Evolutionary conservation across 768 basidiomycete species (phyloP), one percentile per base, ranked within the genome.

Genomic region (Suillus subalutaceus): DNA sequence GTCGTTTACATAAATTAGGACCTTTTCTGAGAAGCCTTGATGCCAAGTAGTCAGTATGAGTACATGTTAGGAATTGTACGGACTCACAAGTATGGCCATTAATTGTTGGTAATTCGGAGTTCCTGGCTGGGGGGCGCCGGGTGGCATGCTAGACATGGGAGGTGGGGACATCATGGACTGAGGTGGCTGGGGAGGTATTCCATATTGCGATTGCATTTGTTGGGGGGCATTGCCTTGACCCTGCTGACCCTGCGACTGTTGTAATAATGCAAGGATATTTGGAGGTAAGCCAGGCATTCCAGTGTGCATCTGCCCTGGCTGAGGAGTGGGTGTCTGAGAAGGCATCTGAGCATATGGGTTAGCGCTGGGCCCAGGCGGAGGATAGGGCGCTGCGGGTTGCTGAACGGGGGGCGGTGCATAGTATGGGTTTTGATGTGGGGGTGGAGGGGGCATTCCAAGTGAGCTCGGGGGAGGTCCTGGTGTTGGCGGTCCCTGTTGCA

Each of bases 251-350:
- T 80, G 82, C 13, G 71, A 77, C 67, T 86, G 85, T 67, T 90
- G 90, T 55, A 93, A 74, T 53, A 92, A 70, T 0, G 91, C 89
- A 62, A 92, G 78, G 20, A 93, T 82, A 68, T 90, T 90, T 0
- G 90, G 89, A 3, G 92, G 89, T 23, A 92, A 74, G 18, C 78
- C 68, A 26, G 79, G 68, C 65, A 79, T 72, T 30, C 79, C 72
- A 16, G 73, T 71, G n/a, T 78, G 77, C 13, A 68, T 77, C 71
- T 72, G 85, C 44, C 68, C 68, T 55, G 74, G 74, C 56, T 76
- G 79, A 37, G 78, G 73, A 13, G 75, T 72, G 66, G 72, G 68
- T 46, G 69, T 26, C 59, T 77, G 75, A 23, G 74, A 64, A 63
- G 73, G 71, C 69, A 79, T 72, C 43, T 75, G 67, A 35, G 74